Base-by-base conservation (phyloP, 2,329 filamentous ascomycete species). In the Aureobasidium leucospermi region DNA sequence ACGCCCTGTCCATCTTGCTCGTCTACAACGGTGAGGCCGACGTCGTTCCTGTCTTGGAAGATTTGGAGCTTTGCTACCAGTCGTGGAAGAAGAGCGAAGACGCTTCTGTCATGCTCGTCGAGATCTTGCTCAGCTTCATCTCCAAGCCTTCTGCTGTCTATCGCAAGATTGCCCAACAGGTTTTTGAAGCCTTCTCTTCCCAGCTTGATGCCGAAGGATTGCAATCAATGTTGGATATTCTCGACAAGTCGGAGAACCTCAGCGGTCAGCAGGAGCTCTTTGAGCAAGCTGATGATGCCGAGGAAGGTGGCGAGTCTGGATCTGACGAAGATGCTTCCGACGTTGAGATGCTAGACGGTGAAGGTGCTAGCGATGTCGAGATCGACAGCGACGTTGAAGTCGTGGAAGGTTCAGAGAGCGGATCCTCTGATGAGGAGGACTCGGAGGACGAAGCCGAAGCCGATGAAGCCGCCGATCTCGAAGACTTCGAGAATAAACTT, bases 1-100 rank as follows among this genome's bases (percentile, higher is more conserved):
- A 96, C 70, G 86, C 90, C 0, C 81, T 96, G 56, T 88, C 90
- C 0, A 83, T 96, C 13, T 79, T 97, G 59, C 90, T 96, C 71
- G 81, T 96, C 8, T 96, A 96, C 75, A 92, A 93, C 67, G 89
- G 90, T 28, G 91, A 96, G 61, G 80, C 88, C 0, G 94, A 97
- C 69, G 89, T 91, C 0, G 82, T 96, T 23, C 85, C 87, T 51
- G 86, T 94, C 62, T 77, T 96, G 8, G 83, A 88, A 58, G 93
- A 96, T 66, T 79, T 96, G n/a, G 83, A 87, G 64, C 79, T 87
- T 61, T 91, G 88, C 70, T 87, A 87, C 61, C 80, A 88, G 79
- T 83, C 63, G 74, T 82, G 69, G 70, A 75, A 41, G 78, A 83
- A 66, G 73, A 70, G 62, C 61, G 68, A 63, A 47, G 69, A 65